These are phyloP conservation scores for Aureobasidium uvarum DNA, from an alignment of 2,329 filamentous ascomycete species.

Conservation along the genomic window DNA sequence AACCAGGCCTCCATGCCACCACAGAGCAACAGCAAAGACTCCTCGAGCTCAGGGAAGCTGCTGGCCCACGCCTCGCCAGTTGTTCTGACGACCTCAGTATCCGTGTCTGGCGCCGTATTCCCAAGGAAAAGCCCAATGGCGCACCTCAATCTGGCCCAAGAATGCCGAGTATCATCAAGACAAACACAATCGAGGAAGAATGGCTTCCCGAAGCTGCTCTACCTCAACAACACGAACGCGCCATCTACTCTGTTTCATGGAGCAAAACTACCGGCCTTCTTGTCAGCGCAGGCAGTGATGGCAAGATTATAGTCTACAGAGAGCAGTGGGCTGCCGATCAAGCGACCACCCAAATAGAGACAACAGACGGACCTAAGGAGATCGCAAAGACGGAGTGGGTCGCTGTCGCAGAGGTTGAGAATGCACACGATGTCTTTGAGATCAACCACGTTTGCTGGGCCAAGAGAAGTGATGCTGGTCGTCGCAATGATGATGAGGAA, in stretches of 20 bases:
- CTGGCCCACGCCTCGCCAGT: constrained; percentile 66
- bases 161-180: constrained; percentile 88
- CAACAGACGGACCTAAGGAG: constrained; percentile 32
- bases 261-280: constrained; percentile 72
- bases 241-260: constrained; percentile 85
- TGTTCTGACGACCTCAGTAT: constrained; percentile 81
- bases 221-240: constrained; percentile 71
- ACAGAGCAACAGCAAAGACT: constrained; percentile 39
- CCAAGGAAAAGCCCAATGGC: constrained; percentile 51
- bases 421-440: constrained; percentile 88
- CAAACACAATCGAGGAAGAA: constrained; percentile 67
- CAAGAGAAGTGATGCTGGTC: constrained; percentile 66
- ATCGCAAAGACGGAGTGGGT: constrained; percentile 61
- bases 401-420: constrained; percentile 65
- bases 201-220: constrained; percentile 79
- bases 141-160: constrained; percentile 49
- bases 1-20: constrained; percentile 31
- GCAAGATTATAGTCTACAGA: constrained; percentile 73
- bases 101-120: constrained; percentile 70
- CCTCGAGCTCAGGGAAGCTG: constrained; percentile 41
- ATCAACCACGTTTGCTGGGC: constrained; percentile 93
- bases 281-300: constrained; percentile 88
- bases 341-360: constrained; percentile 33
- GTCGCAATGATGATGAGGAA: constrained; percentile 66
- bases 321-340: constrained; percentile 52